Conservation (phyloP, 768 basidiomycete genomes). For the Exsudoporus frostii region DNA sequence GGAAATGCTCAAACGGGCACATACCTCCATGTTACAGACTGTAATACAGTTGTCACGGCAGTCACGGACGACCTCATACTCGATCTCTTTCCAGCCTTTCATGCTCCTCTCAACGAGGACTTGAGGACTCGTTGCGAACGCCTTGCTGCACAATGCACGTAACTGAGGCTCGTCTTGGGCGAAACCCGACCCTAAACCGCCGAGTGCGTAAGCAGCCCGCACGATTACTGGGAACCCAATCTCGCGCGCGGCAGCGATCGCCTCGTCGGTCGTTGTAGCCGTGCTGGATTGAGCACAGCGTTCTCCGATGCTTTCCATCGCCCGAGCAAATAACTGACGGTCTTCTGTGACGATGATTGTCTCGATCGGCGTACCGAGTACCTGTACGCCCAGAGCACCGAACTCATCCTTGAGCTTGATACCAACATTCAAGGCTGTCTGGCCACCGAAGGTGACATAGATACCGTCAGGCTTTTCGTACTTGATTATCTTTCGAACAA, state of each 20-base stretch:
- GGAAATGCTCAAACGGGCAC: slow-evolving; percentile 22
- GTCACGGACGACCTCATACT: slow-evolving; percentile 98
- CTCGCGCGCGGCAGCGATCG: slow-evolving; percentile 69
- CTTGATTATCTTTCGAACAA: slow-evolving; percentile 96
- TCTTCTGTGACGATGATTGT: slow-evolving; percentile 98
- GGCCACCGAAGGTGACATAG: slow-evolving; percentile 97
- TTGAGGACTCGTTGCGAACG: slow-evolving; percentile 96
- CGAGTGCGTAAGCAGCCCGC: slow-evolving; percentile 94
- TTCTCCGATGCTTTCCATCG: slow-evolving; percentile 95
- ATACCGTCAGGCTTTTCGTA: slow-evolving; percentile 99
- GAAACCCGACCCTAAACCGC: slow-evolving; percentile 93
- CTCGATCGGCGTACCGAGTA: slow-evolving; percentile 94
- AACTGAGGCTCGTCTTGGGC: slow-evolving; percentile 93
- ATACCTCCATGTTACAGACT: slow-evolving; percentile 99
- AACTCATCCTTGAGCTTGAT: slow-evolving; percentile 99
- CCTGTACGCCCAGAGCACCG: slow-evolving; percentile 80
- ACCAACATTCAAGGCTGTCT: slow-evolving; percentile 95
- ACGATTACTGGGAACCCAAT: slow-evolving; percentile 97
- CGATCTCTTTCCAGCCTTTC: slow-evolving; percentile 99
- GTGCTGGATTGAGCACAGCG: slow-evolving; percentile 89
- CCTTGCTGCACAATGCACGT: slow-evolving; percentile 83
- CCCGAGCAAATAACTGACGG: slow-evolving; percentile 86
- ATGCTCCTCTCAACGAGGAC: slow-evolving; percentile 99
- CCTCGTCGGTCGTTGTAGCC: slow-evolving; percentile 84
- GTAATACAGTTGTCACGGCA: slow-evolving; percentile 99